Conservation (phyloP, 768 basidiomycete genomes). For the Gloeostereum incarnatum region DNA sequence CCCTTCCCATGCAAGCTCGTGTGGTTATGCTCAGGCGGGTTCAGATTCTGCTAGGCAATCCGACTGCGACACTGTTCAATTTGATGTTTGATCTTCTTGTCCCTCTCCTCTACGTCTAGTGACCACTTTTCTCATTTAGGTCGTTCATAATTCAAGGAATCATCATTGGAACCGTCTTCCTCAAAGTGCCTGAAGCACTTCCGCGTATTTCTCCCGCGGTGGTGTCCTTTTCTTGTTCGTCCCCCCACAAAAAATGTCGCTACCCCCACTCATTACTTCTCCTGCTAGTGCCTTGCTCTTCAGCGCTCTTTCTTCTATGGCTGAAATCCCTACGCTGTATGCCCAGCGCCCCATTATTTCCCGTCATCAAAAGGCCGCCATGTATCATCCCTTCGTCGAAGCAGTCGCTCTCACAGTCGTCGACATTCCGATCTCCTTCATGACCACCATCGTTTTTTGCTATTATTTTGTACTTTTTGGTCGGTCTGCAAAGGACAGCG, state of each 20-base stretch:
- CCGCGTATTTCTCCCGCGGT: constrained; percentile 67
- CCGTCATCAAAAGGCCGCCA: constrained; percentile 48
- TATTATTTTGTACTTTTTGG: constrained; percentile 53
- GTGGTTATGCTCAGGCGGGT: constrained; percentile 33
- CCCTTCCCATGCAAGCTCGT: constrained; percentile 34
- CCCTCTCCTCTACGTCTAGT: constrained; percentile 4
- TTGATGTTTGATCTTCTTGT: constrained; percentile 17
- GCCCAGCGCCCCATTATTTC: constrained; percentile 50
- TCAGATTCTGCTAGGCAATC: constrained; percentile 34
- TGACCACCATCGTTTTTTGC: constrained; percentile 32
- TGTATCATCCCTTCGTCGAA: constrained; percentile 52
- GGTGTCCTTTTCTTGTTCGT: constrained; percentile 73
- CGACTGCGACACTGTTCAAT: constrained; percentile 24
- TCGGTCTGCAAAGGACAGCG: constrained; percentile 42
- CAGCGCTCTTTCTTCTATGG: constrained; percentile 47
- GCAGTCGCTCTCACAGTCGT: constrained; percentile 42
- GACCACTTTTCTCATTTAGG: constrained; percentile 21
- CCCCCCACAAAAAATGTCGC: not conserved
- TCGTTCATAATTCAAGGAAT: constrained; percentile 41
- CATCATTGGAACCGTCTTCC: constrained; percentile 59
- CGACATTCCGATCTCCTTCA: constrained; percentile 47
- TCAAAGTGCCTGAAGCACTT: constrained; percentile 43
- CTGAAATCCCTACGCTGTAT: constrained; percentile 52
- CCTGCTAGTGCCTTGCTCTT: constrained; percentile 45
- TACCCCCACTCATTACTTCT: constrained; percentile 4